phyloP scores from a whole-genome alignment of 306 rosid genomes.

The Cucumis melo region DNA sequence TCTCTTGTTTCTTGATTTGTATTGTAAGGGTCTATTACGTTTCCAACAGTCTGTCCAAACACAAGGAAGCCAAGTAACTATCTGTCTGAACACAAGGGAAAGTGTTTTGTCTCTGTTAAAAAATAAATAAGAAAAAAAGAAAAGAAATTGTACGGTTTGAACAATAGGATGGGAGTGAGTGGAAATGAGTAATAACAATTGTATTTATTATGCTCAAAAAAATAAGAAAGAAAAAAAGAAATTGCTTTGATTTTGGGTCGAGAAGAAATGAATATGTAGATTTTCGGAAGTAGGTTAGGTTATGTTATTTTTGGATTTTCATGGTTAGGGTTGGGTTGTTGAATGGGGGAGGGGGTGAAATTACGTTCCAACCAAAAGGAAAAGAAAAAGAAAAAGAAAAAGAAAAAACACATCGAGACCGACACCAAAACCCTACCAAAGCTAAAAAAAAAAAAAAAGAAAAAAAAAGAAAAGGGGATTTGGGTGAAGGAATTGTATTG shows the following conservation, averaged over 20 bases:
- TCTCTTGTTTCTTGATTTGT: too few species aligned
- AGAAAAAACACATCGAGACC: neutral
- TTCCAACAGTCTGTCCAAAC: too few species aligned
- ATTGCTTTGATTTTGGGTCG: conserved; percentile 10
- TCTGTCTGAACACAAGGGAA: conserved; percentile 16
- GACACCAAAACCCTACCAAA: conserved; percentile 2
- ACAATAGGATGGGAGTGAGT: neutral
- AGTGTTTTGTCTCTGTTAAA: conserved; percentile 11
- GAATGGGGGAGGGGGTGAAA: neutral
- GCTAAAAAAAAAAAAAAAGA: neutral
- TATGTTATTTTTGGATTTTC: conserved; percentile 34
- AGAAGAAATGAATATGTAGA: conserved; percentile 51
- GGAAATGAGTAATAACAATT: neutral
- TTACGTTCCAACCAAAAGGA: neutral
- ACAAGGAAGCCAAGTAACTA: conserved; percentile 41
- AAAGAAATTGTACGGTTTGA: conserved; percentile 15
- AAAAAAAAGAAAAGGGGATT: neutral
- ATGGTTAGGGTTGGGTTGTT: conserved; percentile 24
- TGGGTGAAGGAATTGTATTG: neutral
- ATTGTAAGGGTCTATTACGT: too few species aligned
- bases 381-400: neutral
- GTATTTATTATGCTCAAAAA: neutral
- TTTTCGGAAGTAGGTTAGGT: conserved; percentile 70
- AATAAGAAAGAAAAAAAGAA: neutral
- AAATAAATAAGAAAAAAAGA: neutral